A percentile compares a stretch with the other conserved stretches of the same genome.
These are phyloP conservation scores for Umbelopsis isabellina DNA, from an alignment of 192 early-diverging fungal genomes.

Conservation along the genomic window DNA sequence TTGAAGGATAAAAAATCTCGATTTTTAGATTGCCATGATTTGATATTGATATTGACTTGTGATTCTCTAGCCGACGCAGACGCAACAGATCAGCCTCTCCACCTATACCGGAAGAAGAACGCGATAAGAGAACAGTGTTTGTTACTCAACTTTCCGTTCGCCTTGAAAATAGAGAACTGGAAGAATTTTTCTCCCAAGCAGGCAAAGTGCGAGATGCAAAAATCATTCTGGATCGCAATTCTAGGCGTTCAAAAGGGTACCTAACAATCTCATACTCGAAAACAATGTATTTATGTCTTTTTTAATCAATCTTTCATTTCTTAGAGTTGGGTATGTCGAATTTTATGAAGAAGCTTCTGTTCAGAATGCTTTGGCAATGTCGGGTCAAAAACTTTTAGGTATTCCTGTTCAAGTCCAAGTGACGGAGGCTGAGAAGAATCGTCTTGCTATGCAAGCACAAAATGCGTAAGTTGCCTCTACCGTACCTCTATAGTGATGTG, in stretches of 20 bases:
- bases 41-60: background rate
- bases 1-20: slow-evolving; percentile 11
- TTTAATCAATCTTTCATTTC: background rate
- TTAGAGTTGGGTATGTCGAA: slow-evolving; percentile 96
- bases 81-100: slow-evolving; percentile 67
- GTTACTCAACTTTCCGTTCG: slow-evolving; percentile 90
- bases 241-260: slow-evolving; percentile 87
- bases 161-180: slow-evolving; percentile 75
- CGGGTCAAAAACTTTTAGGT: slow-evolving; percentile 85
- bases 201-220: slow-evolving; percentile 88
- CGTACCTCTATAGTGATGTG: background rate
- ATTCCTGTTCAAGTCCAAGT: slow-evolving; percentile 93
- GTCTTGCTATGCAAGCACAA: slow-evolving; percentile 64
- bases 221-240: slow-evolving; percentile 83
- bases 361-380: slow-evolving; percentile 80
- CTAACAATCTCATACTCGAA: background rate
- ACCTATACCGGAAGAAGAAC: slow-evolving; percentile 71
- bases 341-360: slow-evolving; percentile 89
- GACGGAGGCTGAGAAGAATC: slow-evolving; percentile 94
- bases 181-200: slow-evolving; percentile 81
- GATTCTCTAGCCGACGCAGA: slow-evolving; percentile 31
- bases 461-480: slow-evolving; percentile 49
- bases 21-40: slow-evolving; percentile 9
- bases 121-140: slow-evolving; percentile 93
- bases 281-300: background rate